phyloP scores from a whole-genome alignment of 2,329 filamentous ascomycete species.

The Penicillium sp. region DNA sequence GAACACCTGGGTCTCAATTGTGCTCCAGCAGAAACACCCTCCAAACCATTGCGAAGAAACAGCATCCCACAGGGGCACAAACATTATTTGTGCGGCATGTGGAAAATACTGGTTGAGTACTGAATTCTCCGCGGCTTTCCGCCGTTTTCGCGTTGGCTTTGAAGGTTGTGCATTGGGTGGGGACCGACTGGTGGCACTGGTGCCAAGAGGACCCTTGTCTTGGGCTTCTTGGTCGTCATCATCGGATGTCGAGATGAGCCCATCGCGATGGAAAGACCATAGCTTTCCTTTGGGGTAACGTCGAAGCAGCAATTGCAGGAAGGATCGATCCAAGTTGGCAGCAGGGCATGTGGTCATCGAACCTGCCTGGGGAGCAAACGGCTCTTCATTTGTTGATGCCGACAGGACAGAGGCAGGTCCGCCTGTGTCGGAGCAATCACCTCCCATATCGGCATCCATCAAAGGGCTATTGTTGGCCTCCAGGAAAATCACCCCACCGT shows the following conservation, averaged over 20 bases:
- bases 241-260: conserved; percentile 38
- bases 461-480: conserved; percentile 25
- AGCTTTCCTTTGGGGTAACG: conserved; percentile 43
- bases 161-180: conserved; percentile 9
- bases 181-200: conserved; percentile 10
- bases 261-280: conserved; percentile 42
- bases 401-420: conserved; percentile 29
- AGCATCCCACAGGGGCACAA: conserved; percentile 46
- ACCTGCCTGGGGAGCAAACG: conserved; percentile 28
- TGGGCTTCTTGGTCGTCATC: conserved; percentile 34
- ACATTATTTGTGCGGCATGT: conserved; percentile 41
- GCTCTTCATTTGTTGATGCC: conserved; percentile 31
- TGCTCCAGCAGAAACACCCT: conserved; percentile 40
- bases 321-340: conserved; percentile 26
- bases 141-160: conserved; percentile 21
- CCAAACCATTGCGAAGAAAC: conserved; percentile 41
- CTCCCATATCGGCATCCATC: conserved; percentile 23
- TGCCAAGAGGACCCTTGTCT: conserved; percentile 4
- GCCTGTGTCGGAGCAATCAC: conserved; percentile 25
- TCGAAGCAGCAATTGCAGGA: conserved; percentile 31
- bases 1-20: conserved; percentile 31
- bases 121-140: conserved; percentile 31
- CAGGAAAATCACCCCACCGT: conserved; percentile 41
- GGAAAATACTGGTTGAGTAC: conserved; percentile 42
- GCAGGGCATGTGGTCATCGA: conserved; percentile 23